phyloP scores from a whole-genome alignment of 169 alveolate genomes.

The Plasmodium chabaudi region DNA sequence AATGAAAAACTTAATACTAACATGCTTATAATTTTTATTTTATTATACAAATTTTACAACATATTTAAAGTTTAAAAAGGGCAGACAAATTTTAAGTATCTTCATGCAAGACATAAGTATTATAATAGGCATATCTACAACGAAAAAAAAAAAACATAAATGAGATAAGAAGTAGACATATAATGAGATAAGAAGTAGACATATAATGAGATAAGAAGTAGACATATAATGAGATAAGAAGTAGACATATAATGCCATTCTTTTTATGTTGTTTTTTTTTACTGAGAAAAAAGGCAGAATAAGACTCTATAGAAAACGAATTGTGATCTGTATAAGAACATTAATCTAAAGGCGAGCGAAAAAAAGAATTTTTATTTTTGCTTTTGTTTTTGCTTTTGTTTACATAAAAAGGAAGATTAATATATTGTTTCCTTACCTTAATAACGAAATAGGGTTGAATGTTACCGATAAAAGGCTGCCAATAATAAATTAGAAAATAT shows the following conservation, averaged over 20 bases:
- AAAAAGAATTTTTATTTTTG: not conserved
- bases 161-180: not conserved
- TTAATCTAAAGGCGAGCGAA: constrained; percentile 4
- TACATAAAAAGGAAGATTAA: not conserved
- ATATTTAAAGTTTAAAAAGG: constrained; percentile 38
- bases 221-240: no score
- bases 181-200: not conserved
- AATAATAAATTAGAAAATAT: not conserved
- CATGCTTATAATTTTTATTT: constrained; percentile 19
- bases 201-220: no score
- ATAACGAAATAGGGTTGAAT: constrained; percentile 45
- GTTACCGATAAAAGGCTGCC: constrained; percentile 6
- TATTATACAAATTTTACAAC: constrained; percentile 7
- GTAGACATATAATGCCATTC: not conserved
- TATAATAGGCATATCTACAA: constrained; percentile 46
- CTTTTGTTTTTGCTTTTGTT: not conserved
- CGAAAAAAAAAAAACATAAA: not conserved
- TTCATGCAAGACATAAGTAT: constrained; percentile 16
- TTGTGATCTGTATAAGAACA: constrained; percentile 58
- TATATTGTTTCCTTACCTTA: constrained; percentile 19
- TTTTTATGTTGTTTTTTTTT: not conserved
- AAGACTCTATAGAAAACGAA: constrained; percentile 25
- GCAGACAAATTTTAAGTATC: not conserved
- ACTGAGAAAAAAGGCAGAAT: constrained; percentile 55
- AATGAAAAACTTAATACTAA: not conserved